Evolutionary conservation across 2,329 filamentous ascomycete genomes (phyloP), one percentile per base, ranked within the genome.

Genomic region (Teratosphaeriaceae sp.): DNA sequence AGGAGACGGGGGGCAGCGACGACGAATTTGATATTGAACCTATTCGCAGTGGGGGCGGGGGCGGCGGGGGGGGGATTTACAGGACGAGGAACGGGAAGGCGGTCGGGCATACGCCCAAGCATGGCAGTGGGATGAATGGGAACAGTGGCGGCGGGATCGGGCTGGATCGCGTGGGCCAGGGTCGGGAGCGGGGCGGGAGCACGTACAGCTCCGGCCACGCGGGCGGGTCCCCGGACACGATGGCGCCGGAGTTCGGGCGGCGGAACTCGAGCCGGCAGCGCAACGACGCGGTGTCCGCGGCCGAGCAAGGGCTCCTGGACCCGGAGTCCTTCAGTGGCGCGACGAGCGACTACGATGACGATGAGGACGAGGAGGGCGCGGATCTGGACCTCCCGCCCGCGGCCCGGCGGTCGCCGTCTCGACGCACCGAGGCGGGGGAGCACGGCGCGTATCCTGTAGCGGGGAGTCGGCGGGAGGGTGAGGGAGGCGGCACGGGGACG

Each of bases 21-120:
- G 92, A 98, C 60, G 92, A 98, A 64, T 98, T 98, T 57, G 92
- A 98, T 62, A 98, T 96, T 48, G 92, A 96, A 63, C 67, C 72
- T 11, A 66, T 74, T 16, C 74, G 73, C 11, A 80, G 85, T 40
- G 78, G 78, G 15, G 75, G 20, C 18, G 26, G 24, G 13, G 9
- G 19, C 9, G 11, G 8, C 22, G n/a, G 18, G n/a, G 27, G 38
- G 12, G 83, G 83, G 9, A 80, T 84, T 6, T 94, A 89, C 57
- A 82, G 84, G 55, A 92, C 94, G 62, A 84, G 87, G 51, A 79
- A 83, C 26, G 85, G 85, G 39, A 78, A 75, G 19, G 87, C 77
- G 12, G 79, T 94, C 43, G 89, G 88, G 18, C 88, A 88, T 59
- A 83, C 72, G 3, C 86, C 88, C 13, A 80, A 82, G 42, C n/a